Evolutionary conservation across 257 asterid species (phyloP), one percentile per base, ranked within the genome.

Genomic region (Knoxia roxburghii): DNA sequence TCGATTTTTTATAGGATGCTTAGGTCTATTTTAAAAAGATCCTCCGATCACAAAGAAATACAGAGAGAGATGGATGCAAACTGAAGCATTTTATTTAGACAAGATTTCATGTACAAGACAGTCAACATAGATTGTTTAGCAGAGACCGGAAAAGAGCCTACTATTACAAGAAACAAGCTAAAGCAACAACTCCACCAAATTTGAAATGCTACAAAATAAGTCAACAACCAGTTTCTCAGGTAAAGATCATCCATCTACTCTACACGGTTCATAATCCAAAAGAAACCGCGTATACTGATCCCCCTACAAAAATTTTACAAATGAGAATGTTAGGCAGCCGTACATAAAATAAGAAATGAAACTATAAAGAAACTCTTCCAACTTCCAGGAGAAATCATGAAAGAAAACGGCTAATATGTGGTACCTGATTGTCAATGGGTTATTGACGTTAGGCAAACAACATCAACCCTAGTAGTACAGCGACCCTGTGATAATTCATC

Each of bases 401-500:
- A n/a, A n/a, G n/a, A n/a, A n/a, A n/a, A n/a, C n/a, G n/a, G n/a
- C n/a, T n/a, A n/a, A n/a, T n/a, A n/a, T n/a, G n/a, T 3, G 45
- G 13, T 33, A 69, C 72, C 75, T 62, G 56, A 12, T 40, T 29
- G 63, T 71, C 48, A 21, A 6, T 3, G 7, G 68, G 51, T 49
- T 40, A 24, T 39, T 24, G 54, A 21, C 70, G 14, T 58, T 26
- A 43, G 18, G 12, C 41, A 37, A 14, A 32, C 26, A 61, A 7
- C 14, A 21, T 43, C 51, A 45, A 63, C 68, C 67, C 65, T 46
- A 90, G 77, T 87, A 87, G 61, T 90, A 84, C 61, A 87, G 78
- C n/a, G 96, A 87, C 77, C 97, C 95, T 89, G 85, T 72, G 68
- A 4, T 35, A 68, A 32, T 6, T 3, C 45, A n/a, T n/a, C n/a